phyloP scores from a whole-genome alignment of 2,329 filamentous ascomycete genomes.

The Mycosphaerella sp. region DNA sequence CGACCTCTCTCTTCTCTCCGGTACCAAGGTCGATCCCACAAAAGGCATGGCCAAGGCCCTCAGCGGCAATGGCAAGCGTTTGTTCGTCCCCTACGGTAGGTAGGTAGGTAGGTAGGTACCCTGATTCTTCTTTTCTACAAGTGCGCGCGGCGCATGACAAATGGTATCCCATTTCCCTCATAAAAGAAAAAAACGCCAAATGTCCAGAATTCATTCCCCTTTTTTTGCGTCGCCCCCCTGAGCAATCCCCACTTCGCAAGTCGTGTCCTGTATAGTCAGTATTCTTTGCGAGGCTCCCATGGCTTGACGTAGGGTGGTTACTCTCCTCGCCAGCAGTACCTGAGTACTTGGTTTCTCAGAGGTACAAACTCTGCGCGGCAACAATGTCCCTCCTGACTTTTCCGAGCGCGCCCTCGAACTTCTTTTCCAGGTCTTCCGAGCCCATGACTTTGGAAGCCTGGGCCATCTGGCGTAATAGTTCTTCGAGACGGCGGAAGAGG shows the following conservation, averaged over 20 bases:
- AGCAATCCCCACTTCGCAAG: neutral
- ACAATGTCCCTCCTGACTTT: constrained; percentile 93
- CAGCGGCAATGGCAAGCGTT: constrained; percentile 8
- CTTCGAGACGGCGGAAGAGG: constrained; percentile 89
- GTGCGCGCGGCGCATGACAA: neutral
- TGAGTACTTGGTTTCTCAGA: constrained; percentile 45
- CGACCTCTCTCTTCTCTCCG: neutral
- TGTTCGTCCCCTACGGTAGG: neutral
- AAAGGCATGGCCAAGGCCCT: constrained; percentile 8
- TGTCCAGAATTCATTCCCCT: neutral
- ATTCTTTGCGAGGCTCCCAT: too few species aligned
- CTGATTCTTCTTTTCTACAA: constrained; percentile 1
- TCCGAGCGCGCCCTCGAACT: constrained; percentile 78
- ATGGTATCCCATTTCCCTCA: neutral
- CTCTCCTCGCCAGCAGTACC: neutral
- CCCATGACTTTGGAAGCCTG: constrained; percentile 98
- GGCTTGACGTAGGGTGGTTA: too few species aligned
- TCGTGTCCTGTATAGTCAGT: too few species aligned
- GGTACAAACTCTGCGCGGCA: constrained; percentile 85
- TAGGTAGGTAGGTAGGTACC: too few species aligned
- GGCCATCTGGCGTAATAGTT: constrained; percentile 88
- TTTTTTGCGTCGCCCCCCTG: neutral
- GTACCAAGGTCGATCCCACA: constrained; percentile 5
- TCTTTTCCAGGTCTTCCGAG: constrained; percentile 83
- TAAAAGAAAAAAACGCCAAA: neutral